Evolutionary conservation across 495 filamentous ascomycete species (phyloP).

Genomic region (Xylaria grammica): DNA sequence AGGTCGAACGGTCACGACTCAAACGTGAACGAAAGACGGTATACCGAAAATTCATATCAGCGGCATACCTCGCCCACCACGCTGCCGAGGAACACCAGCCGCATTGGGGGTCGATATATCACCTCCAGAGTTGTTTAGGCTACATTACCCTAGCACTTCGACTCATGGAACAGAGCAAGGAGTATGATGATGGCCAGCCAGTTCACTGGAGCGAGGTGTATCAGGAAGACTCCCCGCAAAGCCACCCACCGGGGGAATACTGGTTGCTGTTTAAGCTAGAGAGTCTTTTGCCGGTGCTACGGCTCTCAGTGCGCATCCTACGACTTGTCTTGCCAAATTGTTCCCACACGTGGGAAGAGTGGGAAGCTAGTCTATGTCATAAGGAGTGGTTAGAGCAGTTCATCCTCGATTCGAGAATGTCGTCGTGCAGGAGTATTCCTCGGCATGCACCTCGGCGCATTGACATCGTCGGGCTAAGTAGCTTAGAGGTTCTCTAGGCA

Average conservation of each 20-base stretch:
- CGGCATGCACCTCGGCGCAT: neutral
- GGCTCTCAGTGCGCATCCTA: conserved; percentile 28
- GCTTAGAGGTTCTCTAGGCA: neutral
- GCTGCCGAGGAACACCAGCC: conserved; percentile 17
- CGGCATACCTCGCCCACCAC: conserved; percentile 25
- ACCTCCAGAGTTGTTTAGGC: conserved; percentile 18
- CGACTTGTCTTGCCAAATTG: conserved; percentile 23
- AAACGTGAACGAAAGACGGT: conserved; percentile 23
- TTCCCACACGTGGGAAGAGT: conserved; percentile 27
- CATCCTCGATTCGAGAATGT: conserved; percentile 27
- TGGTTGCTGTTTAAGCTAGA: conserved; percentile 35
- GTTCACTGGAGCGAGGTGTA: conserved; percentile 37
- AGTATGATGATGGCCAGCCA: conserved; percentile 28
- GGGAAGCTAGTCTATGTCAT: conserved; percentile 22
- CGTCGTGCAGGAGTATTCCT: neutral
- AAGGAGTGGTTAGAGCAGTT: conserved; percentile 30
- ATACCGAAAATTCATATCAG: conserved; percentile 21
- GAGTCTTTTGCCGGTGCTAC: conserved; percentile 31
- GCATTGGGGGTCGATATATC: conserved; percentile 15
- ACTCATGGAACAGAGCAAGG: conserved; percentile 20
- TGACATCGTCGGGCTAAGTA: neutral
- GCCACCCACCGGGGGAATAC: conserved; percentile 21
- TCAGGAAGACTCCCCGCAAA: neutral
- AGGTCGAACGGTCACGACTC: conserved; percentile 28
- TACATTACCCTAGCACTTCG: conserved; percentile 24